Percentiles rank a stretch among this genome's conserved stretches.
phyloP scores from a whole-genome alignment of 2,329 filamentous ascomycete genomes.

The Tolypocladium pustulatum region DNA sequence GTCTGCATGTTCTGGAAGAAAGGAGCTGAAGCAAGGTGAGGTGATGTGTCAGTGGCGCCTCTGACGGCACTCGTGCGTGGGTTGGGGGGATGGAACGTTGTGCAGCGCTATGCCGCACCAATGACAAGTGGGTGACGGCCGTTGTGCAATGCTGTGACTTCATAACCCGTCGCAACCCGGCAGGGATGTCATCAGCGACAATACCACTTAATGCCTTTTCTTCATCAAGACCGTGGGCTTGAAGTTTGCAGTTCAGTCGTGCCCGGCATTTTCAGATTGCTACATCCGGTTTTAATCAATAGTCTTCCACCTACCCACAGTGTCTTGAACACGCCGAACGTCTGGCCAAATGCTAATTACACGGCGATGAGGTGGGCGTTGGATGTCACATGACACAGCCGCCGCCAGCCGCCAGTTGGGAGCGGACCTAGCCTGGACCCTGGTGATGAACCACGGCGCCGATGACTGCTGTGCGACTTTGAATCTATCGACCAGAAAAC shows the following conservation, averaged over 20 bases:
- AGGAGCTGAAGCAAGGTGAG: not conserved
- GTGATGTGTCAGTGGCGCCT: not conserved
- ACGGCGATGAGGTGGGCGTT: not conserved
- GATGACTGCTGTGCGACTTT: not conserved
- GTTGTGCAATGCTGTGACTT: not conserved
- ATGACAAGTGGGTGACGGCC: not conserved
- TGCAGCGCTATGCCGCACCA: not conserved
- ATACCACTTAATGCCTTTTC: not conserved
- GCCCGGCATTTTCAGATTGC: not conserved
- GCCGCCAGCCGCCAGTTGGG: not conserved
- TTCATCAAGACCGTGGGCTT: not conserved
- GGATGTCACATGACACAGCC: slow-evolving; percentile 3
- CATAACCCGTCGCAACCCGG: not conserved
- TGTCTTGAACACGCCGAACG: not conserved
- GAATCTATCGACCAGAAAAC: not conserved
- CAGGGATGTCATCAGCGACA: not conserved
- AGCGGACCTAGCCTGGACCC: not conserved
- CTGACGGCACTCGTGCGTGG: not conserved
- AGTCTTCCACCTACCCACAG: not conserved
- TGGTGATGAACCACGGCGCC: not conserved
- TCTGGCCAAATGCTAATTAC: not conserved
- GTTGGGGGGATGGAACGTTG: not conserved
- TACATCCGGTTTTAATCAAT: not conserved
- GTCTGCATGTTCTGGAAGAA: not conserved
- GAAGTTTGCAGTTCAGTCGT: not conserved